These are phyloP conservation scores for Galerina sulciceps DNA, from an alignment of 768 basidiomycete genomes.

Conservation along the genomic window DNA sequence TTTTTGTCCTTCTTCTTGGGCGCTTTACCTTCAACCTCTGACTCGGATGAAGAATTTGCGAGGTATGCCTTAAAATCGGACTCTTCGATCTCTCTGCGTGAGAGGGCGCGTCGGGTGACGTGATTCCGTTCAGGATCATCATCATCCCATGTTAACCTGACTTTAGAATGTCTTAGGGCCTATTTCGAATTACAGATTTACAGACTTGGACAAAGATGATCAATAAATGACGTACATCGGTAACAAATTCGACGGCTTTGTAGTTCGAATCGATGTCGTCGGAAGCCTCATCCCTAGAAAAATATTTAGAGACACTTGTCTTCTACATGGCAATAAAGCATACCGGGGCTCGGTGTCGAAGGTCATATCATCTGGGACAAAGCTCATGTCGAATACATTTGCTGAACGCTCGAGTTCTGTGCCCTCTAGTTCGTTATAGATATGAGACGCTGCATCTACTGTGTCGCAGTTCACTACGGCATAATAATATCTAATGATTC, in stretches of 20 bases:
- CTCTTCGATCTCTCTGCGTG: slow-evolving; percentile 88
- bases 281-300: slow-evolving; percentile 79
- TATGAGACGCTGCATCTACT: slow-evolving; percentile 73
- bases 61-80: slow-evolving; percentile 85
- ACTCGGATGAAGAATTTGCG: slow-evolving; percentile 71
- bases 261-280: slow-evolving; percentile 63
- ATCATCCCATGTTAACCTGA: slow-evolving; percentile 98
- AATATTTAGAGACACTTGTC: too few species aligned
- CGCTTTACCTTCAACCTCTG: slow-evolving; percentile 50
- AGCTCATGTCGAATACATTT: slow-evolving; percentile 94
- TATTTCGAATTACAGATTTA: slow-evolving; percentile 29
- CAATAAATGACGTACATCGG: slow-evolving; percentile 67
- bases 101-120: slow-evolving; percentile 77
- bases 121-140: slow-evolving; percentile 89
- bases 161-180: slow-evolving; percentile 97
- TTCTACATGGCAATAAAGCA: not conserved
- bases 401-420: slow-evolving; percentile 97
- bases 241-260: slow-evolving; percentile 87
- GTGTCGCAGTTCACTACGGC: slow-evolving; percentile 91
- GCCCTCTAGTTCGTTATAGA: slow-evolving; percentile 87
- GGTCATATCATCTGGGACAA: slow-evolving; percentile 86
- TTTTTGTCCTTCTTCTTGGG: slow-evolving; percentile 37
- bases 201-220: not conserved
- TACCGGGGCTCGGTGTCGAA: slow-evolving; percentile 83
- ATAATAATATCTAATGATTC: slow-evolving; percentile 81